Percentiles rank a stretch among this genome's conserved stretches.
Evolutionary conservation across 495 filamentous ascomycete species (phyloP).

Genomic region (Chaetomidium leptoderma): DNA sequence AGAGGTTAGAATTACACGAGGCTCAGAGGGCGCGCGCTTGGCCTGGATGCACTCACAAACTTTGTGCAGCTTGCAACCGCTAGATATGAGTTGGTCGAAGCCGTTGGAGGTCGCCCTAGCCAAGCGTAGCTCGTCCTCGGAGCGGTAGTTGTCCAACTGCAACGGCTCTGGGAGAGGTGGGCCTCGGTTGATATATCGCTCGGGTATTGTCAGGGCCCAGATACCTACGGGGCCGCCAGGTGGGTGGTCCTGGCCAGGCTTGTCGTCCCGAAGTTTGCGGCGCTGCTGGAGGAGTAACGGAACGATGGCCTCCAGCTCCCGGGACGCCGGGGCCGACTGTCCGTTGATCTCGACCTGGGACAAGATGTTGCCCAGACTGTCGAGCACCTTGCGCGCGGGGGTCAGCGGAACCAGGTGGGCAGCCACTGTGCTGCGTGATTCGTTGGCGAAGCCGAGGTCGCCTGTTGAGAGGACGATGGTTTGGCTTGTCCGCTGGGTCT

Average conservation of each 20-base stretch:
- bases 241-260: neutral
- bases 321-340: conserved; percentile 60
- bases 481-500: conserved; percentile 29
- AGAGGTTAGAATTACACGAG: neutral
- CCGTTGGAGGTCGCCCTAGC: conserved; percentile 6
- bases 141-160: neutral
- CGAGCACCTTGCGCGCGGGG: conserved; percentile 55
- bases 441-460: neutral
- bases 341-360: conserved; percentile 56
- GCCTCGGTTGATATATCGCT: conserved; percentile 12
- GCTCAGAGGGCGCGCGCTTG: neutral
- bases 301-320: conserved; percentile 67
- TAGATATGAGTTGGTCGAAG: conserved; percentile 30
- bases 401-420: conserved; percentile 64
- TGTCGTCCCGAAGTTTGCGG: conserved; percentile 5
- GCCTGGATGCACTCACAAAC: conserved; percentile 44
- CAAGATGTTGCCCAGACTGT: conserved; percentile 78
- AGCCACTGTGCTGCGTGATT: conserved; percentile 24
- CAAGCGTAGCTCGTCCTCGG: conserved; percentile 4
- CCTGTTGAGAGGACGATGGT: conserved; percentile 16
- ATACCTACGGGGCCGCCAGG: conserved; percentile 52
- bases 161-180: neutral
- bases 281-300: conserved; percentile 52
- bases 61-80: conserved; percentile 56
- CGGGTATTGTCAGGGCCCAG: conserved; percentile 69